Percentiles rank a stretch among this genome's conserved stretches.
Conservation (phyloP, 1,139 yeast genomes). For the Arxiozyma slooffiae region DNA sequence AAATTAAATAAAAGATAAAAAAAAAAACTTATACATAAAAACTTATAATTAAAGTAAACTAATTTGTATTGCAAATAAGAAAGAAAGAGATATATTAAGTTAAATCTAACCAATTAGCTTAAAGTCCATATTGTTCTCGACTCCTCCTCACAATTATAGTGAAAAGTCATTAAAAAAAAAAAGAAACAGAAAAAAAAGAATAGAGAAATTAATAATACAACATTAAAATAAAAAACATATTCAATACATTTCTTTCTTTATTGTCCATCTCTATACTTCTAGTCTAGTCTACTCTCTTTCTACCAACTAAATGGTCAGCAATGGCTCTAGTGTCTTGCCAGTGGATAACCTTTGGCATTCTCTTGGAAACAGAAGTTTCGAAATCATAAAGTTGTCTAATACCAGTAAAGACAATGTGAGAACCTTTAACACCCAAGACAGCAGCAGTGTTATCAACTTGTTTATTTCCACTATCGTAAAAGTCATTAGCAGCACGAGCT, state of each 20-base stretch:
- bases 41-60: not conserved
- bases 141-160: not conserved
- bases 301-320: slow-evolving; percentile 80
- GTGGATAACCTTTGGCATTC: slow-evolving; percentile 84
- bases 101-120: not conserved
- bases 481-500: slow-evolving; percentile 28
- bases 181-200: too few relatives aligned
- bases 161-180: too few relatives aligned
- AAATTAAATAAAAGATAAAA: slow-evolving; percentile 3
- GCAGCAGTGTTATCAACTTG: slow-evolving; percentile 55
- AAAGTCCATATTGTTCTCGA: not conserved
- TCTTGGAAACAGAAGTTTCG: slow-evolving; percentile 68
- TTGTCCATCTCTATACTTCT: not conserved
- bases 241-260: not conserved
- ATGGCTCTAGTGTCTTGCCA: slow-evolving; percentile 70
- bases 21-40: not conserved
- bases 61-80: not conserved
- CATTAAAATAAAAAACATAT: not conserved
- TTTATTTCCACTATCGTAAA: slow-evolving; percentile 28
- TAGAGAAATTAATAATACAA: too few relatives aligned
- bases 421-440: slow-evolving; percentile 75
- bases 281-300: slow-evolving; percentile 35
- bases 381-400: slow-evolving; percentile 69
- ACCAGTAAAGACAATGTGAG: slow-evolving; percentile 66
- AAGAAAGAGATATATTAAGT: not conserved